Conservation (phyloP, 345 rosid genomes). For the Bruguiera sexangula region DNA sequence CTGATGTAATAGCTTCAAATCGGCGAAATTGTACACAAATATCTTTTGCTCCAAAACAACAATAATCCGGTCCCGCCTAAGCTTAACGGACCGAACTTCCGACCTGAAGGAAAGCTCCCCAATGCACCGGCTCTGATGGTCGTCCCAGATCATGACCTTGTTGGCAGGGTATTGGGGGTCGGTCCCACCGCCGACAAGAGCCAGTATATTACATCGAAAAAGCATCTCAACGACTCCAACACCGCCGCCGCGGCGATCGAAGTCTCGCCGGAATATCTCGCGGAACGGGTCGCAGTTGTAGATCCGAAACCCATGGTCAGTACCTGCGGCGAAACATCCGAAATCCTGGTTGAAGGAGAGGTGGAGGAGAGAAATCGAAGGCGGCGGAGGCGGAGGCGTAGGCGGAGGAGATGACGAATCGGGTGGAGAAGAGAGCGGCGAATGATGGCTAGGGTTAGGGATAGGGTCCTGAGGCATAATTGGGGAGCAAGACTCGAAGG, state of each 20-base stretch:
- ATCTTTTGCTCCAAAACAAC: constrained; percentile 85
- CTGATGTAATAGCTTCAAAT: constrained; percentile 79
- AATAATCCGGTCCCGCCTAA: constrained; percentile 70
- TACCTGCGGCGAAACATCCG: constrained; percentile 84
- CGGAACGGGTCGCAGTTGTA: constrained; percentile 90
- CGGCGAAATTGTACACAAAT: constrained; percentile 78
- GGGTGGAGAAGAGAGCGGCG: constrained; percentile 14
- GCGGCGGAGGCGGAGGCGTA: constrained; percentile 17
- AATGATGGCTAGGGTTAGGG: constrained; percentile 18
- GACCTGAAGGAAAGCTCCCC: constrained; percentile 91
- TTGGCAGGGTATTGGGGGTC: constrained; percentile 74
- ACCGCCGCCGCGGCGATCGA: constrained; percentile 66
- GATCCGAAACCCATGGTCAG: constrained; percentile 83
- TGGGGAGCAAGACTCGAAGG: constrained; percentile 54
- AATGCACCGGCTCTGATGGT: constrained; percentile 75
- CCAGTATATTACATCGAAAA: constrained; percentile 81
- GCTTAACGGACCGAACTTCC: constrained; percentile 73
- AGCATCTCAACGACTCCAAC: constrained; percentile 83
- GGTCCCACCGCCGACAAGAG: constrained; percentile 90
- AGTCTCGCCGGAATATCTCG: constrained; percentile 91
- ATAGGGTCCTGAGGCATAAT: constrained; percentile 29
- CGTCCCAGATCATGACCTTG: constrained; percentile 98
- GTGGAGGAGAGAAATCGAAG: constrained; percentile 50
- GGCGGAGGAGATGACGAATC: constrained; percentile 18
- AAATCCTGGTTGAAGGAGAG: constrained; percentile 86